Base-by-base conservation (phyloP, 345 rosid genomes). In the Eucalyptus sp. region DNA sequence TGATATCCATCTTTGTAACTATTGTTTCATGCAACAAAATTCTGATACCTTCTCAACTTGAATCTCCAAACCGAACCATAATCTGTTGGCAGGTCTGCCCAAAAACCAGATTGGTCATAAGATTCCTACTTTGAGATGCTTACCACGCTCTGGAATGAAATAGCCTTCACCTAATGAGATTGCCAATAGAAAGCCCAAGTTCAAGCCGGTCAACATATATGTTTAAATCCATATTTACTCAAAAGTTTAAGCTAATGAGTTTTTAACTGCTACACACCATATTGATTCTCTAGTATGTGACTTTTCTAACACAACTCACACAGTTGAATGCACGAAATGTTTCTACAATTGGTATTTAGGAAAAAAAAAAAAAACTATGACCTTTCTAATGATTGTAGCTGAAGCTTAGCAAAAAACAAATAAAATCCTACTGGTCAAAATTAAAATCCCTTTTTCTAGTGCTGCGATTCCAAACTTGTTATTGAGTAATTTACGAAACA, bases 181-280 rank as follows among this genome's bases (percentile, higher is more conserved):
- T 10, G 6, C 3, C 64, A 58, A 58, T 10, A 4, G 12, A 9
- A 10, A 58, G 13, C 6, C 29, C 29, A 58, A 58, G 29, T 58
- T 10, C 1, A 2, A 24, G 64, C n/a, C 1, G 0, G 5, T 4
- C 29, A 58, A 10, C 60, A 54, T 58, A 24, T 24, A 25, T 10
- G 4, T 4, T 25, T 25, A 58, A 10, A 24, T 4, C 0, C 12
- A 58, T 4, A 24, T 58, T 58, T 0, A 58, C 64, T 25, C 11
- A 54, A 54, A 54, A 25, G 29, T 24, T 25, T 58, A 58, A 58
- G 7, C 0, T 5, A 25, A 58, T 24, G 3, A 24, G 13, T 58
- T 58, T 10, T 58, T 58, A 58, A 25, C 64, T 10, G 13, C 3
- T 50, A 50, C 52, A 50, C 41, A 41, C 41, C 41, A 41, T 41